These are phyloP conservation scores for Whalleya microplaca DNA, from an alignment of 2,329 filamentous ascomycete species.

Conservation along the genomic window DNA sequence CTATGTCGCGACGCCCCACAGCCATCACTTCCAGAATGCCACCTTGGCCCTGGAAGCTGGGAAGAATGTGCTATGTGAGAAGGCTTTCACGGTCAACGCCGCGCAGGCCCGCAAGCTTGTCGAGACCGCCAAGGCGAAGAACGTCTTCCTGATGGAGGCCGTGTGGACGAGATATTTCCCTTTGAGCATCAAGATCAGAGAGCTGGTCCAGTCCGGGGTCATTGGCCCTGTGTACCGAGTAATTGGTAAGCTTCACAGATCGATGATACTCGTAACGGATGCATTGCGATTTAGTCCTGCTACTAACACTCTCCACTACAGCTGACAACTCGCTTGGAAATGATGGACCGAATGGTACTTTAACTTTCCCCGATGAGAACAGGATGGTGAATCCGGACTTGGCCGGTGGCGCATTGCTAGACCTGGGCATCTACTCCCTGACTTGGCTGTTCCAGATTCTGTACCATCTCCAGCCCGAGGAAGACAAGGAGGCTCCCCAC, in stretches of 20 bases:
- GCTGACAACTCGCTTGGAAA: conserved; percentile 66
- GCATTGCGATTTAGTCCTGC: too few species aligned
- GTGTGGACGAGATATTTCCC: conserved; percentile 93
- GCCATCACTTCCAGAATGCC: conserved; percentile 89
- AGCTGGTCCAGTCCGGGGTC: conserved; percentile 60
- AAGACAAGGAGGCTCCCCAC: conserved; percentile 68
- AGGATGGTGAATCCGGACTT: conserved; percentile 83
- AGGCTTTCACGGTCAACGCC: conserved; percentile 85
- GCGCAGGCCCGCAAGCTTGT: conserved; percentile 74
- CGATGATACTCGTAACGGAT: background rate
- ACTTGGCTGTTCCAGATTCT: conserved; percentile 92
- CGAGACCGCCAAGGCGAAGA: conserved; percentile 72
- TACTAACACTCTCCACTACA: conserved; percentile 24
- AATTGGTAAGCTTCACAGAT: conserved; percentile 44
- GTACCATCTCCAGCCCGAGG: conserved; percentile 76
- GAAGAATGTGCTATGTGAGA: conserved; percentile 90
- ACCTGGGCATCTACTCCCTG: conserved; percentile 85
- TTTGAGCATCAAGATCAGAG: conserved; percentile 73
- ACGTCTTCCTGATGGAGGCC: conserved; percentile 80
- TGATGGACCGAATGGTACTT: conserved; percentile 58
- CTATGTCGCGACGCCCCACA: conserved; percentile 89
- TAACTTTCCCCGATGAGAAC: conserved; percentile 63
- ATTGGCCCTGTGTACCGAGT: conserved; percentile 66
- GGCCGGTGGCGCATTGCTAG: conserved; percentile 80
- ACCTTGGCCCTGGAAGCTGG: conserved; percentile 83